Evolutionary conservation across 2,329 filamentous ascomycete genomes (phyloP).

Genomic region (Calcarisporium arbuscula): DNA sequence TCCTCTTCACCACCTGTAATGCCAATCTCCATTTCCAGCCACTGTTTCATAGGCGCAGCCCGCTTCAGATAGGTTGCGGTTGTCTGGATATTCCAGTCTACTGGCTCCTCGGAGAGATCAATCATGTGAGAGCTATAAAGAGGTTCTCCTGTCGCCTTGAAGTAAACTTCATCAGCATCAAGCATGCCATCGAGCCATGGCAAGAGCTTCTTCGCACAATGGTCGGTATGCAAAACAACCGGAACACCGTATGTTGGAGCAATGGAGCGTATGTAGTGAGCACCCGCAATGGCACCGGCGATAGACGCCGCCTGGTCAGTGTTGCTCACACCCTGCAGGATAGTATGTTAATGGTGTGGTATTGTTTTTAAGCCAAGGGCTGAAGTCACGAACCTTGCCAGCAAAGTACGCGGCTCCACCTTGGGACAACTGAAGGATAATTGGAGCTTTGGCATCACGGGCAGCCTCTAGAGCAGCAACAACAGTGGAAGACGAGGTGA

Average conservation of each 20-base stretch:
- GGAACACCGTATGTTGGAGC: conserved; percentile 84
- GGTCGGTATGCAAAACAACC: conserved; percentile 92
- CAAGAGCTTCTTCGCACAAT: conserved; percentile 98
- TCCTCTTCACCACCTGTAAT: conserved; percentile 98
- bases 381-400: conserved; percentile 72
- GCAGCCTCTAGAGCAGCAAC: conserved; percentile 91
- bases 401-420: conserved; percentile 91
- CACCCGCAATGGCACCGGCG: conserved; percentile 78
- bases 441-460: conserved; percentile 81
- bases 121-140: conserved; percentile 99
- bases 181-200: conserved; percentile 97
- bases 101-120: conserved; percentile 86
- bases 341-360: not conserved
- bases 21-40: conserved; percentile 87
- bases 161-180: conserved; percentile 88
- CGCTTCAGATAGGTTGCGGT: conserved; percentile 92
- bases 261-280: conserved; percentile 87
- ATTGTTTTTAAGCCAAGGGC: too few species aligned
- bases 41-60: conserved; percentile 94
- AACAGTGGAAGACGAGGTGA: conserved; percentile 76
- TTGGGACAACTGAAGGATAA: conserved; percentile 90
- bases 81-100: conserved; percentile 86
- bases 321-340: conserved; percentile 64
- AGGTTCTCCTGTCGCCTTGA: conserved; percentile 87
- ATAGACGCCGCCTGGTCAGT: conserved; percentile 79